Conservation (phyloP, 495 filamentous ascomycete genomes). For the Hypoxylon intermedium region DNA sequence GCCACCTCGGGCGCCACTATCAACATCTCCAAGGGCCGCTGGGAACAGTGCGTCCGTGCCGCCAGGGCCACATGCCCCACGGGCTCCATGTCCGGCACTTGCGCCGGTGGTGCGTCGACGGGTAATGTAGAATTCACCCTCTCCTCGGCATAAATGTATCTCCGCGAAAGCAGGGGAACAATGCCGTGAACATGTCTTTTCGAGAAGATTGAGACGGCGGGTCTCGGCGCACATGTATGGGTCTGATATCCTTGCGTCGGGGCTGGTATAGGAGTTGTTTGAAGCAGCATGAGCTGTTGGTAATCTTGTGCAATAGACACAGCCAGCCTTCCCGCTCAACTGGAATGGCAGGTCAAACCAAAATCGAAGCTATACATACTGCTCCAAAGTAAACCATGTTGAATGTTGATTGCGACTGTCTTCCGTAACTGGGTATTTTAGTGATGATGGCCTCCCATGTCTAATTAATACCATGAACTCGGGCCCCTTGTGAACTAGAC, state of each 20-base stretch:
- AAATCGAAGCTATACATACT: constrained; percentile 22
- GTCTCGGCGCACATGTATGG: background rate
- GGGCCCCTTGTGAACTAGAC: no score
- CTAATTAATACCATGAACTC: no score
- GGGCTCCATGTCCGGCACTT: constrained; percentile 53
- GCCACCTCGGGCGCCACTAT: constrained; percentile 50
- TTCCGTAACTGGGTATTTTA: constrained; percentile 37
- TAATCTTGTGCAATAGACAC: constrained; percentile 8
- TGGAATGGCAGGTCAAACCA: constrained; percentile 1
- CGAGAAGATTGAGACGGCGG: background rate
- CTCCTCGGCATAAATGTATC: constrained; percentile 35
- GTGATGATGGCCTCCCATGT: constrained; percentile 11
- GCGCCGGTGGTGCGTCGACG: constrained; percentile 56
- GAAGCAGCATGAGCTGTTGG: background rate
- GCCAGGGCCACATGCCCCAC: constrained; percentile 57
- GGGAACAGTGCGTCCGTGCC: constrained; percentile 59
- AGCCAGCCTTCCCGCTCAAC: constrained; percentile 3
- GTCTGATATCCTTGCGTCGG: background rate
- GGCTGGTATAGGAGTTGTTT: background rate
- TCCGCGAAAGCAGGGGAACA: no score
- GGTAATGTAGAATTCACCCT: constrained; percentile 59
- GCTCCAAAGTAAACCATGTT: background rate
- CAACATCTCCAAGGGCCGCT: constrained; percentile 58
- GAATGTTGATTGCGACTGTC: constrained; percentile 1
- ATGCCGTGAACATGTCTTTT: background rate